phyloP scores from a whole-genome alignment of 495 filamentous ascomycete species.

The Corynascus novoguineensis region DNA sequence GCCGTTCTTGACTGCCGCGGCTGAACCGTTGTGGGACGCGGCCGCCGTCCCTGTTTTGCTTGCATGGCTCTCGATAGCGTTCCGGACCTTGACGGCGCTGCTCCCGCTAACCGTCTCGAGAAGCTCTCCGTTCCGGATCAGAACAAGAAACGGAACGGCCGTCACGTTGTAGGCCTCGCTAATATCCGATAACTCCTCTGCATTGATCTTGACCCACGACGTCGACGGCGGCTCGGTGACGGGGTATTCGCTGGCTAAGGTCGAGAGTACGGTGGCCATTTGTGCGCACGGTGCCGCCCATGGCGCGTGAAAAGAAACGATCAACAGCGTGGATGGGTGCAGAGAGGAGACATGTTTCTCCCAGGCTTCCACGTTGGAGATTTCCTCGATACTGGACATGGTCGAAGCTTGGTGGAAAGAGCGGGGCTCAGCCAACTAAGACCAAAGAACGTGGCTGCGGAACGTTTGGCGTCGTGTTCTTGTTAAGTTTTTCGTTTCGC shows the following conservation, averaged over 20 bases:
- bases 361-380: conserved; percentile 66
- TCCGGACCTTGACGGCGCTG: conserved; percentile 74
- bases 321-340: conserved; percentile 60
- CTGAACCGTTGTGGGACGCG: conserved; percentile 30
- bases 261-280: conserved; percentile 80
- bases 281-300: conserved; percentile 97
- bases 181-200: conserved; percentile 81
- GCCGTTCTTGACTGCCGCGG: conserved; percentile 15
- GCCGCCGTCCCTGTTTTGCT: conserved; percentile 26
- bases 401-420: neutral
- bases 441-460: neutral
- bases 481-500: neutral
- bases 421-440: neutral
- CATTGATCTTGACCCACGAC: conserved; percentile 81
- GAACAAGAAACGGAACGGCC: conserved; percentile 85
- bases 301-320: conserved; percentile 89
- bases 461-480: neutral
- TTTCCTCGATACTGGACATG: conserved; percentile 71
- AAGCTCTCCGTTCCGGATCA: conserved; percentile 62
- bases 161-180: conserved; percentile 87
- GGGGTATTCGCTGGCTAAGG: conserved; percentile 78
- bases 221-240: conserved; percentile 57
- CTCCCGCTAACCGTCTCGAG: conserved; percentile 81
- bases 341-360: conserved; percentile 55
- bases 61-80: conserved; percentile 76